phyloP scores from a whole-genome alignment of 805 yeast species.

The Myxozyma neglecta region DNA sequence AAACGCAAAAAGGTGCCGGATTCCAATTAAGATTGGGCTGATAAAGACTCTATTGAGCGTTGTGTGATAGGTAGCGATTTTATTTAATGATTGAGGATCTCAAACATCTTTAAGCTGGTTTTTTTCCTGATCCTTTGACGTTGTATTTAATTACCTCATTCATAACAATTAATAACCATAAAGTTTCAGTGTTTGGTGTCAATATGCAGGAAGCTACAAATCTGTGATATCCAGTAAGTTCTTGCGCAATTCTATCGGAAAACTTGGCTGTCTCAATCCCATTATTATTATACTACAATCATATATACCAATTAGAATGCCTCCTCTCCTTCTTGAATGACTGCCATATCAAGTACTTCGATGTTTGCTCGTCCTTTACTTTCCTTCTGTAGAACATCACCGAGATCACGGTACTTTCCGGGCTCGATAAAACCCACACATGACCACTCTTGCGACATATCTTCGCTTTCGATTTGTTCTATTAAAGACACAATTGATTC shows the following conservation, averaged over 20 bases:
- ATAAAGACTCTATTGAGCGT: not conserved
- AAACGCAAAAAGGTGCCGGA: slow-evolving; percentile 19
- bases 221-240: too few relatives aligned
- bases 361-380: slow-evolving; percentile 62
- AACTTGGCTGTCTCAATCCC: too few relatives aligned
- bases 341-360: slow-evolving; percentile 88
- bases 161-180: too few relatives aligned
- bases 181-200: too few relatives aligned
- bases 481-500: slow-evolving; percentile 48
- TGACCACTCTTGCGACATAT: slow-evolving; percentile 47
- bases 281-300: too few relatives aligned
- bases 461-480: slow-evolving; percentile 48
- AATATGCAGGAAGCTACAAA: too few relatives aligned
- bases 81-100: too few relatives aligned
- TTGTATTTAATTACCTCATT: too few relatives aligned
- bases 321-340: slow-evolving; percentile 58
- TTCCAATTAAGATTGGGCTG: slow-evolving; percentile 20
- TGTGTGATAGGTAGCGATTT: not conserved
- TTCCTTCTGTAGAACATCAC: slow-evolving; percentile 56
- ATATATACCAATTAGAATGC: slow-evolving; percentile 1
- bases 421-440: slow-evolving; percentile 80
- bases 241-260: too few relatives aligned
- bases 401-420: slow-evolving; percentile 69
- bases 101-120: too few relatives aligned
- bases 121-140: too few relatives aligned